These are phyloP conservation scores for Xylaria sp. DNA, from an alignment of 2,329 filamentous ascomycete genomes.

Conservation along the genomic window DNA sequence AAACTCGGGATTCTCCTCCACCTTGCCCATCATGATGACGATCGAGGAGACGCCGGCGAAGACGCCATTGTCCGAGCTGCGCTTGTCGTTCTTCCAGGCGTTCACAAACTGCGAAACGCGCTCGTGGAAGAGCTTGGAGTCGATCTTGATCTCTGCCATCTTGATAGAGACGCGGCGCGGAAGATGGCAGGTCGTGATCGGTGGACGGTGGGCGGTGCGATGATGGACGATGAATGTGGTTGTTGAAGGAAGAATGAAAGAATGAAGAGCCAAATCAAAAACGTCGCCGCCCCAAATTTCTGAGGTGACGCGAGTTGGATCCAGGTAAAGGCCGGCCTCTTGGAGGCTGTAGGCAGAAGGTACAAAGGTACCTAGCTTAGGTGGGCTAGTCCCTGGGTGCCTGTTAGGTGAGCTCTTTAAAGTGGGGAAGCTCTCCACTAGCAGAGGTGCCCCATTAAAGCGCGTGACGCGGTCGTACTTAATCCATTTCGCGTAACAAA, in stretches of 20 bases:
- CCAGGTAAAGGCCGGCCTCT: constrained; percentile 17
- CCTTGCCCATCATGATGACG: constrained; percentile 92
- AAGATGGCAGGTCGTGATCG: constrained; percentile 45
- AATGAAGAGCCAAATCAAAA: constrained; percentile 46
- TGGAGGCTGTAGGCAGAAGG: constrained; percentile 22
- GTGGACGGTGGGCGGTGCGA: background rate
- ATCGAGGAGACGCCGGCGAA: constrained; percentile 91
- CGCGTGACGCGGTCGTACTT: constrained; percentile 21
- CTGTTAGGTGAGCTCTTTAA: constrained; percentile 37
- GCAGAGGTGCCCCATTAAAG: background rate
- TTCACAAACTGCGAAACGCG: constrained; percentile 87
- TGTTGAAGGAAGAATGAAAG: constrained; percentile 23
- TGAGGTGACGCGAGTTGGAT: constrained; percentile 43
- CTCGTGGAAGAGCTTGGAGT: constrained; percentile 92
- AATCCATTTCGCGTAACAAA: constrained; percentile 7
- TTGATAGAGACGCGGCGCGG: constrained; percentile 51
- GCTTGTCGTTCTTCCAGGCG: constrained; percentile 97
- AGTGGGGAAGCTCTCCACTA: constrained; percentile 20
- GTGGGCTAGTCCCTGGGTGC: background rate
- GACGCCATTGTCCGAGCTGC: constrained; percentile 77
- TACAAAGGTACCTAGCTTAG: constrained; percentile 12
- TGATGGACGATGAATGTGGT: constrained; percentile 24
- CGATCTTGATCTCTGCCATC: constrained; percentile 91
- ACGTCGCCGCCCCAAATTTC: constrained; percentile 40
- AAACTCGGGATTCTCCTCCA: constrained; percentile 85